phyloP scores from a whole-genome alignment of 208 protist genomes.

The Crithidia bombi region DNA sequence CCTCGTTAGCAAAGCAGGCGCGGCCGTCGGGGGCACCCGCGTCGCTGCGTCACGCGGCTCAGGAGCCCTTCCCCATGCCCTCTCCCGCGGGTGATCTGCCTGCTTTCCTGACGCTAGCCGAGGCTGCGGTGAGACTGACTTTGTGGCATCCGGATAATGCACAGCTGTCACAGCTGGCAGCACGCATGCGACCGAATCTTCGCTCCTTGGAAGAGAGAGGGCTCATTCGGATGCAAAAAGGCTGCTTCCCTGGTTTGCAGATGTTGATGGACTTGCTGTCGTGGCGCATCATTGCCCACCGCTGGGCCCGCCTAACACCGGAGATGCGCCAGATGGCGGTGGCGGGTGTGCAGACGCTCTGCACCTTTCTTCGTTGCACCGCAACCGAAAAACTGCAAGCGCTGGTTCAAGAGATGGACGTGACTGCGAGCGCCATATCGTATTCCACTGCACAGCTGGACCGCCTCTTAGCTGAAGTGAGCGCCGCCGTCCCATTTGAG shows the following conservation, averaged over 20 bases:
- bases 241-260: slow-evolving; percentile 49
- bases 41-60: slow-evolving; percentile 26
- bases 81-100: slow-evolving; percentile 21
- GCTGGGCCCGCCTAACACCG: slow-evolving; percentile 41
- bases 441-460: background rate
- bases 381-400: slow-evolving; percentile 21
- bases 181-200: slow-evolving; percentile 39
- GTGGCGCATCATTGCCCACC: slow-evolving; percentile 44
- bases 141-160: slow-evolving; percentile 38
- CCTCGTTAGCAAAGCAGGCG: slow-evolving; percentile 11
- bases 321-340: slow-evolving; percentile 29
- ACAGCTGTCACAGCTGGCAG: slow-evolving; percentile 27
- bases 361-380: slow-evolving; percentile 10
- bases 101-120: slow-evolving; percentile 47
- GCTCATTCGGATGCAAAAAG: slow-evolving; percentile 28
- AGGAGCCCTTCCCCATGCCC: slow-evolving; percentile 40
- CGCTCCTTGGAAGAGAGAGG: slow-evolving; percentile 40
- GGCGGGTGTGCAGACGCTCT: slow-evolving; percentile 22
- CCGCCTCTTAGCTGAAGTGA: slow-evolving; percentile 11
- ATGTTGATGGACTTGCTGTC: slow-evolving; percentile 71
- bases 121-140: slow-evolving; percentile 52
- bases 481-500: slow-evolving; percentile 31
- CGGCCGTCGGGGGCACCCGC: background rate
- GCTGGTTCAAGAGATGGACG: slow-evolving; percentile 14
- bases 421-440: background rate